Evolutionary conservation across 202 grass and related monocot genomes (phyloP).

Genomic region (Elaeis oleifera): DNA sequence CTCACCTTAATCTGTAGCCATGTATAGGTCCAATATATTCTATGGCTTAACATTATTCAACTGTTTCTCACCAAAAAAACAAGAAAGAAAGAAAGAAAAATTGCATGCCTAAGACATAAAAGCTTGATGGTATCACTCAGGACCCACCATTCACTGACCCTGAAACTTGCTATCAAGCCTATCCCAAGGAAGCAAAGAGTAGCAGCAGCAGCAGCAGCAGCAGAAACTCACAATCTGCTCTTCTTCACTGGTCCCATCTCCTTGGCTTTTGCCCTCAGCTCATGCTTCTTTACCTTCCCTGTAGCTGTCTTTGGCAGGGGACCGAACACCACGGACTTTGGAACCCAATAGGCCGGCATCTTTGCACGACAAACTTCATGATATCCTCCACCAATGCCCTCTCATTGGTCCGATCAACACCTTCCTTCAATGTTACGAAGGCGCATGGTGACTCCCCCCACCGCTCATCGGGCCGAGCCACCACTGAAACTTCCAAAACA

Average conservation of each 20-base stretch:
- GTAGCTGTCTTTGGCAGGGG: slow-evolving; percentile 86
- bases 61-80: no score
- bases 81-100: no score
- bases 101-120: no score
- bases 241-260: slow-evolving; percentile 66
- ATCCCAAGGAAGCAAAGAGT: no score
- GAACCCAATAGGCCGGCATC: slow-evolving; percentile 85
- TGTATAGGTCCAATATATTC: no score
- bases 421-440: slow-evolving; percentile 60
- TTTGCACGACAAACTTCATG: slow-evolving; percentile 60
- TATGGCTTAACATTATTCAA: no score
- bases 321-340: slow-evolving; percentile 86
- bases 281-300: slow-evolving; percentile 93
- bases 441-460: slow-evolving; percentile 95
- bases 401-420: slow-evolving; percentile 35
- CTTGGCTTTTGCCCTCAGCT: slow-evolving; percentile 73
- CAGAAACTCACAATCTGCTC: slow-evolving; percentile 47
- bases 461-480: slow-evolving; percentile 68
- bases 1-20: no score
- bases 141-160: no score
- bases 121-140: no score
- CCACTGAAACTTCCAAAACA: slow-evolving; percentile 73
- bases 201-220: not conserved
- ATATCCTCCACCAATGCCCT: slow-evolving; percentile 40
- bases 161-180: no score